These are phyloP conservation scores for Apiotrichum gamsii DNA, from an alignment of 1,284 basidiomycete genomes.

Conservation along the genomic window DNA sequence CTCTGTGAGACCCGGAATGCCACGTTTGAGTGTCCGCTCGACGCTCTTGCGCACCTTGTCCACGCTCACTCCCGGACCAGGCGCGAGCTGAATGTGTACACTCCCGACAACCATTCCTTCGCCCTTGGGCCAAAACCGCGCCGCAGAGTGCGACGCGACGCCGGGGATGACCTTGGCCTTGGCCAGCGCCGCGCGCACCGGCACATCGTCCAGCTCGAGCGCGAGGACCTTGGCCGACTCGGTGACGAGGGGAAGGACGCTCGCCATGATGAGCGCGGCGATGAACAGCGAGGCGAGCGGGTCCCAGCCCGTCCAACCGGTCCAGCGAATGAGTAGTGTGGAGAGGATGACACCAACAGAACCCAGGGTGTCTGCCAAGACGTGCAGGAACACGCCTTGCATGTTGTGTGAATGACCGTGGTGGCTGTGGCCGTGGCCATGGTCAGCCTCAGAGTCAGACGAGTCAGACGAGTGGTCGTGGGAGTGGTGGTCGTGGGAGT, in stretches of 20 bases:
- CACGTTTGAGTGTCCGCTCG: conserved; percentile 60
- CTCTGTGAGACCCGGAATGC: conserved; percentile 74
- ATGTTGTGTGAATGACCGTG: conserved; percentile 91
- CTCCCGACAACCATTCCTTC: conserved; percentile 76
- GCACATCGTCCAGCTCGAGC: conserved; percentile 66
- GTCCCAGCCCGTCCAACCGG: conserved; percentile 99
- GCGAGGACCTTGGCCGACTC: conserved; percentile 85
- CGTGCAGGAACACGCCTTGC: conserved; percentile 88
- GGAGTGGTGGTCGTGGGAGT: conserved; percentile 1
- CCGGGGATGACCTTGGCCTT: conserved; percentile 72
- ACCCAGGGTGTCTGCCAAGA: conserved; percentile 35
- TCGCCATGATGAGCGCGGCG: conserved; percentile 87
- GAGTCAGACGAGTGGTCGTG: conserved; percentile 24
- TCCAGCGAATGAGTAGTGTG: conserved; percentile 88
- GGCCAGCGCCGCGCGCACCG: conserved; percentile 64
- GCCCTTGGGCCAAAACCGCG: conserved; percentile 96
- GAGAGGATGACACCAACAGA: conserved; percentile 95
- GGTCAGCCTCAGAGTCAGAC: conserved; percentile 2
- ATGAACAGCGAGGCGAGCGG: conserved; percentile 97
- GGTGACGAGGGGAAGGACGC: conserved; percentile 88
- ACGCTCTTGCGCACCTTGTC: conserved; percentile 54
- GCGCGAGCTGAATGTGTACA: conserved; percentile 72
- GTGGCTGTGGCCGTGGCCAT: conserved; percentile 38
- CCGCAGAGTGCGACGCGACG: conserved; percentile 67
- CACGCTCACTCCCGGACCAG: conserved; percentile 33